phyloP scores from a whole-genome alignment of 2,329 filamentous ascomycete species.

The Colletotrichum neosansevieriae region DNA sequence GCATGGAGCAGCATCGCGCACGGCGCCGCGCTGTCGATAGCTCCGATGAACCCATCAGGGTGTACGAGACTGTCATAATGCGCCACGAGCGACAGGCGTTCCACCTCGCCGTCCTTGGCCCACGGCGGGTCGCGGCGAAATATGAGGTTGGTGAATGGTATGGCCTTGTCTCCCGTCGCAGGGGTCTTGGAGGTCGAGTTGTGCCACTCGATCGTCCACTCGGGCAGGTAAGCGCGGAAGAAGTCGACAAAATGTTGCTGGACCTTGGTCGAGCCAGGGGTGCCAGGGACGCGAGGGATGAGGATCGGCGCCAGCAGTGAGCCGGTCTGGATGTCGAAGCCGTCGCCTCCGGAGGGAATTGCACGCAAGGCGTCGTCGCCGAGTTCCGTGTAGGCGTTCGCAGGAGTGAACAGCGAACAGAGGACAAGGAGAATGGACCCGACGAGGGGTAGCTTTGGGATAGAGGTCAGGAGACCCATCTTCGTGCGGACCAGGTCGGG shows the following conservation, averaged over 20 bases:
- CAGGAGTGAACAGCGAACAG: constrained; percentile 44
- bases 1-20: constrained; percentile 94
- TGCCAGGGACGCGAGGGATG: constrained; percentile 88
- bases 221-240: constrained; percentile 79
- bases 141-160: constrained; percentile 91
- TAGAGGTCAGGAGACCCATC: constrained; percentile 37
- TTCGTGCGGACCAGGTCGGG: constrained; percentile 23
- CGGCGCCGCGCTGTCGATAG: constrained; percentile 92
- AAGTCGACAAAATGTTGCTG: constrained; percentile 88
- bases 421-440: constrained; percentile 40
- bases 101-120: constrained; percentile 78
- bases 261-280: constrained; percentile 77
- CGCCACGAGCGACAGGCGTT: constrained; percentile 86
- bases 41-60: constrained; percentile 90
- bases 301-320: constrained; percentile 87
- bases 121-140: constrained; percentile 90
- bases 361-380: constrained; percentile 79
- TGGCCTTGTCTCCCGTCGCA: constrained; percentile 73
- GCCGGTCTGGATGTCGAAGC: constrained; percentile 84
- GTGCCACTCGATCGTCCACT: constrained; percentile 85
- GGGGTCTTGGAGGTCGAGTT: constrained; percentile 92
- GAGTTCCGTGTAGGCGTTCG: constrained; percentile 63
- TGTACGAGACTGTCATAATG: constrained; percentile 91
- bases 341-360: constrained; percentile 77
- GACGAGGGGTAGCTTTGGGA: constrained; percentile 39